Percentiles rank a stretch among this genome's conserved stretches.
These are phyloP conservation scores for Gomphus sp. DNA, from an alignment of 1,284 basidiomycete genomes.

Conservation along the genomic window DNA sequence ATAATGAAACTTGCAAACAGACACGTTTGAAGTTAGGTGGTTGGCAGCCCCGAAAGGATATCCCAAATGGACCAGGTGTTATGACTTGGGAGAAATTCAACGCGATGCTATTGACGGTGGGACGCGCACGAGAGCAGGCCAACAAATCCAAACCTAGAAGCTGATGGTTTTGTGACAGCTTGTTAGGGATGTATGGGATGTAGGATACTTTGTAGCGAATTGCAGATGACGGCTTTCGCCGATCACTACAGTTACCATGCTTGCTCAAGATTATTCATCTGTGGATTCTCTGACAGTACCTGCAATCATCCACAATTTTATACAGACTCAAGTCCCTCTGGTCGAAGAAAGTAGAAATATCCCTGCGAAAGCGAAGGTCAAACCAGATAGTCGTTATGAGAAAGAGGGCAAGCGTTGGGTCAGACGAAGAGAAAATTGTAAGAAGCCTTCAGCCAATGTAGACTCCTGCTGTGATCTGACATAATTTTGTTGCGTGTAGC, in stretches of 20 bases:
- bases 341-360: background rate
- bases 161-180: background rate
- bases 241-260: background rate
- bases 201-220: background rate
- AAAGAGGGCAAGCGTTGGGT: slow-evolving; percentile 71
- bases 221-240: background rate
- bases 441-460: slow-evolving; percentile 12
- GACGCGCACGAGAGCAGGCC: background rate
- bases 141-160: background rate
- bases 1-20: background rate
- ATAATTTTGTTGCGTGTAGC: slow-evolving; percentile 31
- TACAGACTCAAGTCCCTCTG: background rate
- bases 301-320: background rate
- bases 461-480: background rate
- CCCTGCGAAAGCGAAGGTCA: background rate
- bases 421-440: slow-evolving; percentile 68
- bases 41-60: background rate
- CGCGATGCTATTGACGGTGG: background rate
- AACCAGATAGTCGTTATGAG: slow-evolving; percentile 29
- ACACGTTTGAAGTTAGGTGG: slow-evolving; percentile 1
- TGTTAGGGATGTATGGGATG: background rate
- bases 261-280: background rate
- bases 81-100: slow-evolving; percentile 3
- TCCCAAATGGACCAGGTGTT: background rate
- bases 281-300: background rate